Percentiles rank a stretch among this genome's conserved stretches.
Conservation (phyloP, 139 green algal genomes). For the Chlorella sp. region DNA sequence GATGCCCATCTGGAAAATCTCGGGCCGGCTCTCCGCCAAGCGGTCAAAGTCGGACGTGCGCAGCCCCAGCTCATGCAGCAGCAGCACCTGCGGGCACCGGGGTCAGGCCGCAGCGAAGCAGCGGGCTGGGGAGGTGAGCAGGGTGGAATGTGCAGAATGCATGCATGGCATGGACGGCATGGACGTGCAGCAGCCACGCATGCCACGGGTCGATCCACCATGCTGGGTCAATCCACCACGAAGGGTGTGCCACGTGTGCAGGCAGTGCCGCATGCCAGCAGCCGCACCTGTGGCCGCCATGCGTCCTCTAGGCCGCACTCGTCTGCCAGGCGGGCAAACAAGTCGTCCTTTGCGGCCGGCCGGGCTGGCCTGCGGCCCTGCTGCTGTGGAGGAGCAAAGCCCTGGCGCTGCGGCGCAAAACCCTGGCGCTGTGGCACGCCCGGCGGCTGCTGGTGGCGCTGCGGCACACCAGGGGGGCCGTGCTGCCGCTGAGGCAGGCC, state of each 20-base stretch:
- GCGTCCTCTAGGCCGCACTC: constrained; percentile 24
- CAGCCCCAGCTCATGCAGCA: constrained; percentile 42
- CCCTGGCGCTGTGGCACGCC: not conserved
- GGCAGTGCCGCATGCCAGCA: no score
- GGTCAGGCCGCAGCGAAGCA: not conserved
- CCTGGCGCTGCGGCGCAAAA: not conserved
- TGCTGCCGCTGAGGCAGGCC: not conserved
- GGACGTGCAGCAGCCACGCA: no score
- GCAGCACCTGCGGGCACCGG: constrained; percentile 21
- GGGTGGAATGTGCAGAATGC: not conserved
- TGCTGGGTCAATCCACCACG: no score
- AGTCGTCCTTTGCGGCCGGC: constrained; percentile 5
- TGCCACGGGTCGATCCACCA: no score
- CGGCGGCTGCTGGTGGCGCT: constrained; percentile 10
- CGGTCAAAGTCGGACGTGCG: constrained; percentile 32
- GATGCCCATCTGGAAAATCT: constrained; percentile 48
- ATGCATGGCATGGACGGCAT: not conserved
- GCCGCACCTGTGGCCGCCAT: constrained; percentile 42
- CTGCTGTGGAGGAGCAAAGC: not conserved
- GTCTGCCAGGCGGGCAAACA: constrained; percentile 25
- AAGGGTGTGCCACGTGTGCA: no score
- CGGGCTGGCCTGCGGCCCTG: not conserved
- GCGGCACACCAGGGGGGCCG: not conserved
- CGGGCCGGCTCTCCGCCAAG: constrained; percentile 12
- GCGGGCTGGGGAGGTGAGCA: not conserved